phyloP scores from a whole-genome alignment of 2,329 filamentous ascomycete genomes.

The Aspergillus neoniger region DNA sequence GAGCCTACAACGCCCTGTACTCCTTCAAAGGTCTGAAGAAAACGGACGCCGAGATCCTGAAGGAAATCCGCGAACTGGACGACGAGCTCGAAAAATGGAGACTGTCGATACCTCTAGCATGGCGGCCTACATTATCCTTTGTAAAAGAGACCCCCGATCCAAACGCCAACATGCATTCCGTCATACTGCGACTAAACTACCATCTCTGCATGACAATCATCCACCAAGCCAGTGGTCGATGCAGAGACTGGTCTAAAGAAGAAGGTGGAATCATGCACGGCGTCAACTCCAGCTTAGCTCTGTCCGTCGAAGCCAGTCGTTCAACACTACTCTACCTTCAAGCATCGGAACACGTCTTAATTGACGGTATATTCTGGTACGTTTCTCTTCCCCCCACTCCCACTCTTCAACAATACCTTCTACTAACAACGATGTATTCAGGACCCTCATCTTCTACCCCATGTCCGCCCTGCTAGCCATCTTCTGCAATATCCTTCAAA shows the following conservation, averaged over 20 bases:
- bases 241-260: constrained; percentile 44
- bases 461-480: constrained; percentile 56
- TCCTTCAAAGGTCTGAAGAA: constrained; percentile 53
- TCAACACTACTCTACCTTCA: constrained; percentile 55
- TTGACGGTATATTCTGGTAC: constrained; percentile 55
- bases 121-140: constrained; percentile 53
- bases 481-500: constrained; percentile 57
- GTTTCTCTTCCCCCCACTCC: constrained; percentile 14
- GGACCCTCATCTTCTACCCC: constrained; percentile 60
- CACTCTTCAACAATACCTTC: background rate
- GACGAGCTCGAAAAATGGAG: constrained; percentile 60
- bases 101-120: constrained; percentile 48
- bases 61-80: constrained; percentile 59
- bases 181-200: constrained; percentile 57
- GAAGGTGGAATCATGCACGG: constrained; percentile 46
- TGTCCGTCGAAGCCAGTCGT: constrained; percentile 59
- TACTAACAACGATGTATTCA: constrained; percentile 25
- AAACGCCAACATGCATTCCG: constrained; percentile 49
- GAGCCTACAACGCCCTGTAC: constrained; percentile 52
- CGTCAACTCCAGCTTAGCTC: constrained; percentile 54
- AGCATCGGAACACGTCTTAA: constrained; percentile 46
- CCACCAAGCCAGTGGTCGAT: constrained; percentile 57
- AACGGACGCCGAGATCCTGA: constrained; percentile 56
- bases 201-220: constrained; percentile 58
- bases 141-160: constrained; percentile 34